Evolutionary conservation across 345 rosid species (phyloP).

Genomic region (Murraya koenigii): DNA sequence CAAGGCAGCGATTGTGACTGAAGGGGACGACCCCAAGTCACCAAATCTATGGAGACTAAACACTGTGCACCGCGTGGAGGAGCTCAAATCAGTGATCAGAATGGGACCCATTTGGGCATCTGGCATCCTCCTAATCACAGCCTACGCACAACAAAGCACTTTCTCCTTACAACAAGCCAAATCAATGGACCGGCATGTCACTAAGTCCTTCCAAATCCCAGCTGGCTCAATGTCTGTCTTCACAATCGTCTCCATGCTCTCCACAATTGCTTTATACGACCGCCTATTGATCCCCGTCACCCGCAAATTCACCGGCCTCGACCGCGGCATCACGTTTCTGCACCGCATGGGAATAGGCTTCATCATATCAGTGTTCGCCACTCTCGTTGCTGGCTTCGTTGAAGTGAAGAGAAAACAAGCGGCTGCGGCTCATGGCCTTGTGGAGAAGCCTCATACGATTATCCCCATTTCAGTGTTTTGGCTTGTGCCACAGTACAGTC

Average conservation of each 20-base stretch:
- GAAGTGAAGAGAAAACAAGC: slow-evolving; percentile 41
- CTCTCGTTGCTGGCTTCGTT: slow-evolving; percentile 44
- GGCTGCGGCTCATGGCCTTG: slow-evolving; percentile 29
- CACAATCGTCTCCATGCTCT: slow-evolving; percentile 43
- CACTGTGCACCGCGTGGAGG: slow-evolving; percentile 54
- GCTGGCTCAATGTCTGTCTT: slow-evolving; percentile 52
- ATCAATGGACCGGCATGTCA: slow-evolving; percentile 43
- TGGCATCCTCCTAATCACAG: slow-evolving; percentile 44
- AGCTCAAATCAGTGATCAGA: slow-evolving; percentile 40
- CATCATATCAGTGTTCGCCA: slow-evolving; percentile 39
- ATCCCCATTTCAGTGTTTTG: slow-evolving; percentile 41
- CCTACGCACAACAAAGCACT: slow-evolving; percentile 45
- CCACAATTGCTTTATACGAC: slow-evolving; percentile 39
- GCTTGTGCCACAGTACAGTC: slow-evolving; percentile 50
- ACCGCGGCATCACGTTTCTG: slow-evolving; percentile 41
- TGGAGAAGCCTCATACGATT: slow-evolving; percentile 18
- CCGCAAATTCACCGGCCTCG: slow-evolving; percentile 40
- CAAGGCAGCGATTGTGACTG: slow-evolving; percentile 49
- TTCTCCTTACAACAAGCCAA: slow-evolving; percentile 52
- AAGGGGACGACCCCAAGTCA: slow-evolving; percentile 21
- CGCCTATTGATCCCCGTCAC: slow-evolving; percentile 30
- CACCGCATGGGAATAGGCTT: slow-evolving; percentile 55
- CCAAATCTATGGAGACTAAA: slow-evolving; percentile 49
- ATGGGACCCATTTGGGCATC: slow-evolving; percentile 60
- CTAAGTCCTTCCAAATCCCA: slow-evolving; percentile 38